Evolutionary conservation across 2,329 filamentous ascomycete genomes (phyloP), one percentile per base, ranked within the genome.

Genomic region (Penicillium sp.): DNA sequence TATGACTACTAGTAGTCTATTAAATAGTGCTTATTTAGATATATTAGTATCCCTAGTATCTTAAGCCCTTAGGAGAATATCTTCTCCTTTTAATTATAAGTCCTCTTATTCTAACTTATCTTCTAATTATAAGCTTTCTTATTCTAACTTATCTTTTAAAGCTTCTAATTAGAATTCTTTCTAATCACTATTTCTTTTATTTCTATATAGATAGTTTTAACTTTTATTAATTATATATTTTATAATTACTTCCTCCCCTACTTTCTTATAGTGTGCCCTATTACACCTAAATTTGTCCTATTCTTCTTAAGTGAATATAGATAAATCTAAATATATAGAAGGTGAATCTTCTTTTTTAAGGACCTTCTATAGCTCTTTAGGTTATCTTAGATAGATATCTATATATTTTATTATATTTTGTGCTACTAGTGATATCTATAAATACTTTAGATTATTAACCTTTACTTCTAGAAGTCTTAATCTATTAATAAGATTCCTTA

Each of bases 271-370:
- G 30, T 17, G 8, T 21, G 17, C 18, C 18, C 21, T 30, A 21
- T 47, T 47, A 39, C 12, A 24, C 10, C 30, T 45, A 24, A 39
- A 39, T 4, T 40, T 12, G 7, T 27, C 17, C 15, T 47, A 47
- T 47, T 47, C 44, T 47, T 37, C 18, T 17, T 18, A 8, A 10
- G n/a, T 47, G 30, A 47, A 47, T 29, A 39, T 39, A 47, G 44
- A 39, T 37, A 46, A 39, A 13, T 46, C 44, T 13, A 10, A 39
- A 13, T 40, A 47, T 29, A 7, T n/a, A 27, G 8, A 18, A 2
- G 12, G 26, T 23, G n/a, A 15, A 12, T 43, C 27, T 7, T 43
- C 18, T 9, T 29, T 10, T 12, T 43, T 2, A 2, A 43, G 23
- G 17, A 43, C 17, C 5, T 9, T 3, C 27, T 2, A 1, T 1